Evolutionary conservation across 2,329 filamentous ascomycete genomes (phyloP), one percentile per base, ranked within the genome.

Genomic region (Myriosclerotinia curreyana): DNA sequence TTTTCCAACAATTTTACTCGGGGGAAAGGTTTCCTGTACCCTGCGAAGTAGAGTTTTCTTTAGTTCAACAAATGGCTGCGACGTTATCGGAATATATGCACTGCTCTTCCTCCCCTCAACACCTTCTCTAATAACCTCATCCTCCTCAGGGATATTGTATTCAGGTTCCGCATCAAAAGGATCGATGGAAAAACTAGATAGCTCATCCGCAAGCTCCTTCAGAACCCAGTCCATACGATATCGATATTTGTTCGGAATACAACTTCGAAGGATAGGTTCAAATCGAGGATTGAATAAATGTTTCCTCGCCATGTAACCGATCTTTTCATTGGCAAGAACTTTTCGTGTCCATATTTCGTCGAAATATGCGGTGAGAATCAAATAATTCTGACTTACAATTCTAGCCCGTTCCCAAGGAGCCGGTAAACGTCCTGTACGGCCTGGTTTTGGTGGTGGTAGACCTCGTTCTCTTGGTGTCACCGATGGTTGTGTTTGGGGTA

Each of bases 51-150:
- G 15, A 22, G 42, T 34, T 31, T 42, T 48, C 25, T 58, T 48
- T 20, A 58, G 28, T 34, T 48, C 42, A 58, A 48, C 42, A 28
- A 58, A 58, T 25, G 42, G 14, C 55, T 58, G 55, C 20, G 55
- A 48, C n/a, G 31, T 58, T 58, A 58, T 58, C 42, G 55, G 55
- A 34, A 58, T 58, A 20, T 36, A 58, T 48, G 55, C 55, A 48
- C 55, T 58, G 20, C 12, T 36, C n/a, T 12, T 58, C 3, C n/a
- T 48, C 36, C 55, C 38, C 31, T 48, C 42, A 8, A 7, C 14
- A 25, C 9, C n/a, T 38, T 14, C 28, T 12, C 2, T 25, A 20
- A 36, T 14, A 34, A 15, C 31, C 7, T 20, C 42, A 14, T n/a
- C 25, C 2, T 58, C 55, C 14, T n/a, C 20, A 36, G 36, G 42